phyloP scores from a whole-genome alignment of 2,329 filamentous ascomycete species.

The Periconia sp. region DNA sequence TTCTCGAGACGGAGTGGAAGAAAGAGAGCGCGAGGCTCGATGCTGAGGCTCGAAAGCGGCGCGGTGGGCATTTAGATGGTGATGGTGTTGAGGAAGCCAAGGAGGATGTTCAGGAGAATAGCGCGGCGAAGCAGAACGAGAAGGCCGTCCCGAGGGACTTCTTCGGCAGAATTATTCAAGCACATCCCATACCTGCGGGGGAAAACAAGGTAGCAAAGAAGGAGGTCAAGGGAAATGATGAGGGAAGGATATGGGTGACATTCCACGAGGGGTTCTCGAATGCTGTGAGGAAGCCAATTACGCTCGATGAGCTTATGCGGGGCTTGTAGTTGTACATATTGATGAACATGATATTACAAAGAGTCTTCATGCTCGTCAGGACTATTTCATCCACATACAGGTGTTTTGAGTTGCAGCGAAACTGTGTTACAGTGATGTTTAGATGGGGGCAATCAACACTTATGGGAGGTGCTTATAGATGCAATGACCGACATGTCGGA shows the following conservation, averaged over 20 bases:
- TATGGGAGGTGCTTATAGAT: no score
- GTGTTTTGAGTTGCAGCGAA: no score
- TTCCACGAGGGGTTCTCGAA: slow-evolving; percentile 92
- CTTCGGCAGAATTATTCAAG: slow-evolving; percentile 75
- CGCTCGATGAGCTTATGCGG: slow-evolving; percentile 76
- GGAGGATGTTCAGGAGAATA: slow-evolving; percentile 24
- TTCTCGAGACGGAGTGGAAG: slow-evolving; percentile 87
- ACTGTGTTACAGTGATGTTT: no score
- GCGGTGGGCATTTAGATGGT: slow-evolving; percentile 39
- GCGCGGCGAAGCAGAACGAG: slow-evolving; percentile 28
- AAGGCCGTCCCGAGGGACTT: slow-evolving; percentile 75
- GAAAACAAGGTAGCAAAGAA: slow-evolving; percentile 51
- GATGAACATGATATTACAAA: no score
- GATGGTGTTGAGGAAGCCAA: slow-evolving; percentile 20
- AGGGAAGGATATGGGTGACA: slow-evolving; percentile 79
- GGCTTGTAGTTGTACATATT: slow-evolving; percentile 62
- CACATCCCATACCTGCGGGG: slow-evolving; percentile 48
- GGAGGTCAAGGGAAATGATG: slow-evolving; percentile 46
- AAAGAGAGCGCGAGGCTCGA: slow-evolving; percentile 73
- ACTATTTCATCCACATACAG: no score
- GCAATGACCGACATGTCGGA: no score
- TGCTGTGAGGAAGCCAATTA: slow-evolving; percentile 87
- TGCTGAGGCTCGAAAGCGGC: slow-evolving; percentile 67
- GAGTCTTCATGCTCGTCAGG: no score
- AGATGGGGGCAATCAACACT: no score